A percentile compares a stretch with the other conserved stretches of the same genome.
These are phyloP conservation scores for Drosera capensis DNA, from an alignment of 148 eudicot genomes.

Conservation along the genomic window DNA sequence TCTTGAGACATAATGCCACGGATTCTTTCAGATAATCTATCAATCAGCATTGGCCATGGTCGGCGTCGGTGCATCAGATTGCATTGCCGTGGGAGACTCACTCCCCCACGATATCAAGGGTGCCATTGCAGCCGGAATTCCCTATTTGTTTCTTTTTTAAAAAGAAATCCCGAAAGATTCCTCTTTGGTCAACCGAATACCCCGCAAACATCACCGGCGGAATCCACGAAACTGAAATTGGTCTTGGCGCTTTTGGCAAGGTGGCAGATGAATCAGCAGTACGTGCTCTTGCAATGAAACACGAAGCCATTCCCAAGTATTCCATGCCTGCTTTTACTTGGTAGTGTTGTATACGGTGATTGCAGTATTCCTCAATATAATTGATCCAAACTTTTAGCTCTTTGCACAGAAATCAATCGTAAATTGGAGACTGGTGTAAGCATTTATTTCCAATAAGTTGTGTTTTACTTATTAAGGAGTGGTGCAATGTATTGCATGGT, in stretches of 20 bases:
- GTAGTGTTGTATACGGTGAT: too few relatives aligned
- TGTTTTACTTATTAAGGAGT: too few relatives aligned
- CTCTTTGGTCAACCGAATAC: too few relatives aligned
- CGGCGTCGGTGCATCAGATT: conserved; percentile 58
- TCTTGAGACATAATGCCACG: too few relatives aligned
- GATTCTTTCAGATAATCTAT: conserved; percentile 43
- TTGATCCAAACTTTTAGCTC: too few relatives aligned
- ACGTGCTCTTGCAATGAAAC: conserved; percentile 40
- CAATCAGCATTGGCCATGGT: conserved; percentile 66
- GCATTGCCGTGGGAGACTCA: conserved; percentile 91
- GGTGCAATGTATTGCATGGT: too few relatives aligned
- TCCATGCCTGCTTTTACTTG: conserved; percentile 66
- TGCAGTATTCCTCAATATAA: too few relatives aligned
- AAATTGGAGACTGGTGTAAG: too few relatives aligned
- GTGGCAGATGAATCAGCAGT: conserved; percentile 40
- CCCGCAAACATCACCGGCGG: conserved; percentile 75
- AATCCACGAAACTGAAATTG: conserved; percentile 75
- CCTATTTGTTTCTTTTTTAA: conserved; percentile 51
- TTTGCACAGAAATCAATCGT: too few relatives aligned
- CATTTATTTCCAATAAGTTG: too few relatives aligned
- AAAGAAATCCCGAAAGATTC: too few relatives aligned
- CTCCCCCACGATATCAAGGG: conserved; percentile 91
- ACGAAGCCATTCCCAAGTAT: conserved; percentile 47
- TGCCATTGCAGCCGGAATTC: conserved; percentile 61
- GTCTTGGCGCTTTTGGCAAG: conserved; percentile 45